A percentile compares a stretch with the other conserved stretches of the same genome.
Conservation (phyloP, 768 basidiomycete genomes). For the Suillus hirtellus region DNA sequence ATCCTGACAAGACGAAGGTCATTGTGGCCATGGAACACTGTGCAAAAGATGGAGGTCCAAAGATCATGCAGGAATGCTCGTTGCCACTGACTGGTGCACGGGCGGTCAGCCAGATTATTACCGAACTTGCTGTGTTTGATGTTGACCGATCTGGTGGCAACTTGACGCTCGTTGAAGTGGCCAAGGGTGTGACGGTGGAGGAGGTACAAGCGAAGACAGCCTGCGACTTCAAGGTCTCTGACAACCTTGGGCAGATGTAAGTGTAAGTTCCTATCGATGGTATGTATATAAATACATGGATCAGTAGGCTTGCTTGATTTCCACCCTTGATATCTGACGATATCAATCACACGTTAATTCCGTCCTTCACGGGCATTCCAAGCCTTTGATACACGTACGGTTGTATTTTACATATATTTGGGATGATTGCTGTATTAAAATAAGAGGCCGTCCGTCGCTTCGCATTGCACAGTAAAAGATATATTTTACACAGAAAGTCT, state of each 20-base stretch:
- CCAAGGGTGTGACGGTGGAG: conserved; percentile 74
- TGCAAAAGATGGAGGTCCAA: conserved; percentile 81
- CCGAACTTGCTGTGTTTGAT: conserved; percentile 84
- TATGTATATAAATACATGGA: not conserved
- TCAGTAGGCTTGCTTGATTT: not conserved
- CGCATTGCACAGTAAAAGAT: not conserved
- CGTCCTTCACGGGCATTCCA: not conserved
- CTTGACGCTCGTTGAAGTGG: conserved; percentile 73
- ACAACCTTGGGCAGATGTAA: conserved; percentile 51
- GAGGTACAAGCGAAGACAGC: conserved; percentile 83
- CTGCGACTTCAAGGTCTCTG: conserved; percentile 66
- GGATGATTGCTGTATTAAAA: not conserved
- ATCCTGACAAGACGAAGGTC: conserved; percentile 87
- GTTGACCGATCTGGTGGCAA: conserved; percentile 71
- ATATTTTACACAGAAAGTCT: not conserved
- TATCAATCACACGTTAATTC: conserved; percentile 1
- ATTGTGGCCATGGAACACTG: conserved; percentile 85
- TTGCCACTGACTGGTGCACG: conserved; percentile 86
- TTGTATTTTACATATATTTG: not conserved
- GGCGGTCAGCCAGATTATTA: conserved; percentile 84
- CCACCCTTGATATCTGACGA: not conserved
- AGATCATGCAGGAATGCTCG: conserved; percentile 74
- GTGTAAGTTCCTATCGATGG: conserved; percentile 25
- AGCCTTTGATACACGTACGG: not conserved
- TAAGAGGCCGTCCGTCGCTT: not conserved